These are phyloP conservation scores for Neonothopanus nambi DNA, from an alignment of 1,284 basidiomycete species.

Conservation along the genomic window DNA sequence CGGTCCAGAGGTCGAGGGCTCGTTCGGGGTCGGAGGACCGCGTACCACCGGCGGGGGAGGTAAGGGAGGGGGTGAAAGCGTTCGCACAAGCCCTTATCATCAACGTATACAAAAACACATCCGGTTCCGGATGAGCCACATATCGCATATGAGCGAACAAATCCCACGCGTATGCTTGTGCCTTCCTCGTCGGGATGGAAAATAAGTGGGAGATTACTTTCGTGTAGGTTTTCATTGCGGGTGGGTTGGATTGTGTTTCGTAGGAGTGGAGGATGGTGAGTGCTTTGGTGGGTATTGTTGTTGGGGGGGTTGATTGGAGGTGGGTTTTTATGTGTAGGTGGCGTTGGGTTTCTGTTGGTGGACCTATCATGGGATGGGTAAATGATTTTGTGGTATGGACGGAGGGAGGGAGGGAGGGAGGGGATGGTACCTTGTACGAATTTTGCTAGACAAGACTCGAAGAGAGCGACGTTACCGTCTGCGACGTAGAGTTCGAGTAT, in stretches of 20 bases:
- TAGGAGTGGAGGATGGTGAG: constrained; percentile 65
- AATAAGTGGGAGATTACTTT: constrained; percentile 63
- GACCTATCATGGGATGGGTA: no score
- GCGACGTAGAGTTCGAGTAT: constrained; percentile 52
- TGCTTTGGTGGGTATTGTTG: constrained; percentile 53
- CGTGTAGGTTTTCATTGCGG: constrained; percentile 68
- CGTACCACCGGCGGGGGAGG: no score
- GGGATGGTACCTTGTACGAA: constrained; percentile 42
- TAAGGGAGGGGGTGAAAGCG: constrained; percentile 11
- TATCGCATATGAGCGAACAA: constrained; percentile 96
- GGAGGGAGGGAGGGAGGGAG: no score
- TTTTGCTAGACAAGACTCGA: constrained; percentile 47
- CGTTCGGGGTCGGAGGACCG: constrained; percentile 78
- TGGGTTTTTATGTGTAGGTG: constrained; percentile 70
- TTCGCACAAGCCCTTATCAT: constrained; percentile 90
- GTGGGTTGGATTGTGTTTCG: constrained; percentile 54
- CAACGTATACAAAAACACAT: constrained; percentile 70
- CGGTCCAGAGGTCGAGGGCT: constrained; percentile 90
- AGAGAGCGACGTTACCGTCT: constrained; percentile 42
- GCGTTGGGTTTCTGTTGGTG: constrained; percentile 56
- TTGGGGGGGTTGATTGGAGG: constrained; percentile 40
- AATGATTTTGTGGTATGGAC: no score
- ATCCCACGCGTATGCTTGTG: constrained; percentile 85
- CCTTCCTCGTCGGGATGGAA: constrained; percentile 45
- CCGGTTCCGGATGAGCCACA: constrained; percentile 84